phyloP scores from a whole-genome alignment of 208 protist species.

The Leishmania amazonensis region DNA sequence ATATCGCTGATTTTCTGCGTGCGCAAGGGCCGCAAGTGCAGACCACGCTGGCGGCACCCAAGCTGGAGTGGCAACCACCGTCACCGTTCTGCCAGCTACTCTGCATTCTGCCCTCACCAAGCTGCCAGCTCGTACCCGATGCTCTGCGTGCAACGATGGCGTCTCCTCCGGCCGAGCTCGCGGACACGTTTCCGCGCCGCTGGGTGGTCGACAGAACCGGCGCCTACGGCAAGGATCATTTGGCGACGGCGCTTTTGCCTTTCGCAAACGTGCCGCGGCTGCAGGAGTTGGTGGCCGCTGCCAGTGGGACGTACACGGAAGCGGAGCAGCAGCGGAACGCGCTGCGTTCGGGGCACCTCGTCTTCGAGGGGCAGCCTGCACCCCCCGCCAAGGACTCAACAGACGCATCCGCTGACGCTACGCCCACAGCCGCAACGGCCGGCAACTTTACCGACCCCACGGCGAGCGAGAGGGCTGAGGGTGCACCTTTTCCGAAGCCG shows the following conservation, averaged over 20 bases:
- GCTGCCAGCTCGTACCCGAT: conserved; percentile 47
- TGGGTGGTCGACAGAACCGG: conserved; percentile 78
- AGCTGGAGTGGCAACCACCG: conserved; percentile 49
- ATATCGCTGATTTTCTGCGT: conserved; percentile 61
- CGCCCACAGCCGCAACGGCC: not conserved
- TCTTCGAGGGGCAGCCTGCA: conserved; percentile 20
- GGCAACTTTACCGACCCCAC: not conserved
- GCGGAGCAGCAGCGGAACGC: conserved; percentile 41
- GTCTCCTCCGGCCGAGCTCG: conserved; percentile 36
- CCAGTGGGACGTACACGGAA: conserved; percentile 23
- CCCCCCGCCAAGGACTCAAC: not conserved
- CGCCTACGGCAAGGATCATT: conserved; percentile 63
- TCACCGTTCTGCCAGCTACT: conserved; percentile 73
- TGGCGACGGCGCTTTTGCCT: conserved; percentile 70
- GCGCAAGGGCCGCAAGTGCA: conserved; percentile 39
- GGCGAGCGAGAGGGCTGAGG: not conserved
- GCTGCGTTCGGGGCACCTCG: conserved; percentile 33
- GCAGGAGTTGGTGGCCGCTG: conserved; percentile 31
- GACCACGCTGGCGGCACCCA: conserved; percentile 28
- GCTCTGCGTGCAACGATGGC: conserved; percentile 56
- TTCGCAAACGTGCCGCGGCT: conserved; percentile 65
- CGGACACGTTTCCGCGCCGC: conserved; percentile 54
- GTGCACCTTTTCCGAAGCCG: not conserved
- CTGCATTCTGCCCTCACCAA: conserved; percentile 77
- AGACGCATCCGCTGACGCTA: not conserved